Percentiles rank a stretch among this genome's conserved stretches.
Evolutionary conservation across 805 yeast species (phyloP).

Genomic region (Monosporozyma aerobia): DNA sequence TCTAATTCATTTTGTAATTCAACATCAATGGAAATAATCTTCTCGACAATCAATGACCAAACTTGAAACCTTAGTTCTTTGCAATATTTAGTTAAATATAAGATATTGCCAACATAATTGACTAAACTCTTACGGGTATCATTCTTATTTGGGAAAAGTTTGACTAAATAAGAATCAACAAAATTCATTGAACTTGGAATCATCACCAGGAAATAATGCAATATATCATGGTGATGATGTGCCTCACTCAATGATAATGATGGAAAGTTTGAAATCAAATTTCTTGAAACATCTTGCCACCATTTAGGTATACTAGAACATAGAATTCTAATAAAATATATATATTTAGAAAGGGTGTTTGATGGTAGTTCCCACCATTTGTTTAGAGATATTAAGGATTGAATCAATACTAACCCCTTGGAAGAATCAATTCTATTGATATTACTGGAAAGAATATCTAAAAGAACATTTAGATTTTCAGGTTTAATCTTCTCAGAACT

Average conservation of each 20-base stretch:
- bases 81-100: constrained; percentile 56
- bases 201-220: constrained; percentile 53
- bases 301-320: constrained; percentile 84
- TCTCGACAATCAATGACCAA: constrained; percentile 76
- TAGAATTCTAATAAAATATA: constrained; percentile 65
- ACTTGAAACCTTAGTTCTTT: constrained; percentile 62
- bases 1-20: constrained; percentile 84
- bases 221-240: constrained; percentile 52
- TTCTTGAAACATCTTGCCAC: constrained; percentile 73
- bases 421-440: constrained; percentile 54
- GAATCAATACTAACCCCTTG: constrained; percentile 43
- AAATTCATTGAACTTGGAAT: constrained; percentile 75
- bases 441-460: constrained; percentile 53
- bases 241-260: constrained; percentile 26
- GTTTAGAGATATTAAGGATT: constrained; percentile 49
- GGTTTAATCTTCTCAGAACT: constrained; percentile 47
- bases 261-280: constrained; percentile 54
- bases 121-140: constrained; percentile 44
- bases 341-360: constrained; percentile 44
- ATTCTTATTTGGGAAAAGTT: constrained; percentile 73
- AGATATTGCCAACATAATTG: constrained; percentile 57
- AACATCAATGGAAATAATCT: constrained; percentile 78
- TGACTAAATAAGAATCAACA: constrained; percentile 48
- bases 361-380: constrained; percentile 49
- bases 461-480: constrained; percentile 43